Evolutionary conservation across 2,329 filamentous ascomycete species (phyloP), one percentile per base, ranked within the genome.

Genomic region (Talaromyces islandicus): DNA sequence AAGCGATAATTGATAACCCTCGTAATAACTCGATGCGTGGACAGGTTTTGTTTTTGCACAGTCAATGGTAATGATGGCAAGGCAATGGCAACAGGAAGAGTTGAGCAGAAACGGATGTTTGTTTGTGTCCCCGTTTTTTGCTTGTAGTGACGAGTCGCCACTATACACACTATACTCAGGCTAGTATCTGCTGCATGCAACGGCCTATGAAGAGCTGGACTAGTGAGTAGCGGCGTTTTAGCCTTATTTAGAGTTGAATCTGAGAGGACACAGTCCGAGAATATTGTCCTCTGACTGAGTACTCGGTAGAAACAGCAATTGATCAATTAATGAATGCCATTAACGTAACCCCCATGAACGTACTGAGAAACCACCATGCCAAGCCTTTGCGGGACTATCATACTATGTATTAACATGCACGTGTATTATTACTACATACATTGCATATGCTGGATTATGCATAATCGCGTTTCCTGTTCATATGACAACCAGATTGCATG

Each of bases 81-180:
- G n/a, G 38, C 14, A 43, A 43, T 19, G n/a, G 41, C 17, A n/a
- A 46, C n/a, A 24, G 17, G n/a, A 46, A 5, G 21, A 11, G n/a
- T 11, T 24, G 41, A 46, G 19, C 43, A 46, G 43, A 46, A 46
- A 46, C 43, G 43, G 43, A 46, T 46, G 43, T 46, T 46, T 46
- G 43, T 46, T 46, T 46, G 43, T 46, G 43, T 46, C 66, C 74
- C 0, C 76, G 53, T 79, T 79, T 77, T 77, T 79, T 1, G 69
- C 65, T 0, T 72, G 71, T 3, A 77, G 79, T 17, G 10, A 11
- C 43, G 9, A 46, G 43, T 11, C 12, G 19, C 43, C 21, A 46
- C 43, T 35, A 32, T 11, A 32, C 30, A 11, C 2, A 32, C 32
- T 38, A 11, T 19, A 21, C 41, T 19, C 38, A 19, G 12, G 17